Evolutionary conservation across 1,284 basidiomycete species (phyloP), one percentile per base, ranked within the genome.

Genomic region (Sporisorium sorghi): DNA sequence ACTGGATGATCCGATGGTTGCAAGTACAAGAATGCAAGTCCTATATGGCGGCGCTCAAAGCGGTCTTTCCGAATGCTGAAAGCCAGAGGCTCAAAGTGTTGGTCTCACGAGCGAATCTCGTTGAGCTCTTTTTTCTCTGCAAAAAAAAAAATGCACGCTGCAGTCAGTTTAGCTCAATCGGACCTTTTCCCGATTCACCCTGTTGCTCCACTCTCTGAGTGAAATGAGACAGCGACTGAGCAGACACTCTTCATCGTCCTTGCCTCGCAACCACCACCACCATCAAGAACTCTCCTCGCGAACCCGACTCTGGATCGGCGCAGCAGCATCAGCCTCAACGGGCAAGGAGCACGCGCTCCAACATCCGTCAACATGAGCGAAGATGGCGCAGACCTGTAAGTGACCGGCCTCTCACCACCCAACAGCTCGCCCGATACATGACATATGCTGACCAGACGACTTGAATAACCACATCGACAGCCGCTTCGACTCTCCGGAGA

Each of bases 401-500:
- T 58, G n/a, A n/a, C n/a, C n/a, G n/a, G n/a, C n/a, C n/a, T n/a
- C n/a, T n/a, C n/a, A n/a, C n/a, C 35, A 5, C 12, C 35, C 35
- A 37, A n/a, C 5, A 37, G 35, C 12, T 17, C 2, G 35, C 21
- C 14, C 5, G 42, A 44, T 2, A 11, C 26, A 15, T 23, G 42
- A 17, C 24, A 30, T n/a, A 35, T 35, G 48, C 48, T 50, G 32
- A 50, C 26, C 19, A 50, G 30, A 17, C 15, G 26, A n/a, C 49
- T 8, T 23, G 1, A 9, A 23, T 12, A 11, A 2, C 12, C 35
- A 5, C 17, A 24, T 14, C 4, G 44, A 30, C 58, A 72, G 70
- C 58, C 59, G 66, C 60, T 83, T 82, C 52, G 62, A 66, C 44
- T 64, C 62, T 54, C 68, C 75, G n/a, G 73, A 73, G 42, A 68